Conservation (phyloP, 1,284 basidiomycete genomes). For the Trichosporon inkin region DNA sequence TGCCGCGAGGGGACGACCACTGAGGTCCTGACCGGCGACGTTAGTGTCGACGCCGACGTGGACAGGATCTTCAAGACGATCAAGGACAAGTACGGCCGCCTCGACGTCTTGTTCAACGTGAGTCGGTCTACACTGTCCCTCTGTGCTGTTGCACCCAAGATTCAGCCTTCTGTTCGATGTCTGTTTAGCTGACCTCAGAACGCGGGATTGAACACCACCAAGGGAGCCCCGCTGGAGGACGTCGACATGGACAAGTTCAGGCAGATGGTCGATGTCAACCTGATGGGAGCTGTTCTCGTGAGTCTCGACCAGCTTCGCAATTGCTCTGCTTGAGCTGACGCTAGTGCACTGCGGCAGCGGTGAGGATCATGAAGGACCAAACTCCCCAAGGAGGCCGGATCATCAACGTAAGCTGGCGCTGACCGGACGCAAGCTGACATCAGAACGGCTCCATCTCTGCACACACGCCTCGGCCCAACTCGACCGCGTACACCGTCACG, state of each 20-base stretch:
- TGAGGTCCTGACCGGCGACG: slow-evolving; percentile 57
- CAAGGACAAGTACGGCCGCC: slow-evolving; percentile 59
- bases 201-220: slow-evolving; percentile 57
- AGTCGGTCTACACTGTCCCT: slow-evolving; percentile 25
- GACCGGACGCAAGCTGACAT: not conserved
- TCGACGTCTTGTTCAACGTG: slow-evolving; percentile 76
- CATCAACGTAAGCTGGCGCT: slow-evolving; percentile 57
- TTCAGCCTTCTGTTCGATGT: not conserved
- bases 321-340: not conserved
- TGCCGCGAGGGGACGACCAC: slow-evolving; percentile 49
- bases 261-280: slow-evolving; percentile 64
- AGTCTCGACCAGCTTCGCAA: not conserved
- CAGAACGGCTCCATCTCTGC: slow-evolving; percentile 70
- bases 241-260: slow-evolving; percentile 61
- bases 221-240: slow-evolving; percentile 58
- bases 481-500: slow-evolving; percentile 65
- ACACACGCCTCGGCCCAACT: slow-evolving; percentile 62
- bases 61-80: slow-evolving; percentile 58
- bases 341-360: slow-evolving; percentile 68
- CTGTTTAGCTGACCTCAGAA: slow-evolving; percentile 36
- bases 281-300: slow-evolving; percentile 63
- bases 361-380: slow-evolving; percentile 68
- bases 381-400: slow-evolving; percentile 70
- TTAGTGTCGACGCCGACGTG: slow-evolving; percentile 47
- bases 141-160: not conserved